Evolutionary conservation across 208 protist genomes (phyloP).

Genomic region (Strigomonas culicis): DNA sequence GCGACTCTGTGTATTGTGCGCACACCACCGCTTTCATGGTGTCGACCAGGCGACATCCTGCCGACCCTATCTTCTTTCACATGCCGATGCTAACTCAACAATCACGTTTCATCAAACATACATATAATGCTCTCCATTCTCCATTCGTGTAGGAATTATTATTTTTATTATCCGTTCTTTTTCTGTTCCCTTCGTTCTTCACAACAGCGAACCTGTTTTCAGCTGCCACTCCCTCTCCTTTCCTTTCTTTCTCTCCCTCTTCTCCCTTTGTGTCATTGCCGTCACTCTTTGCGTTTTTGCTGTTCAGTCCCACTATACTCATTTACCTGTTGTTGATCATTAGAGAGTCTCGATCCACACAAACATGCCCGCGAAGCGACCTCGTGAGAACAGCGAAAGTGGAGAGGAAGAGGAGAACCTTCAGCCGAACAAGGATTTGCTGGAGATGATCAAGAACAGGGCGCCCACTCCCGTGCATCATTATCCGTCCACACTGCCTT

Average conservation of each 20-base stretch:
- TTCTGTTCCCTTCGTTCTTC: conserved; percentile 10
- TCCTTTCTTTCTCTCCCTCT: too few relatives aligned
- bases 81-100: background rate
- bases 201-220: too few relatives aligned
- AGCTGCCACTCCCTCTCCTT: too few relatives aligned
- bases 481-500: conserved; percentile 71
- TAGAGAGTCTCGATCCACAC: too few relatives aligned
- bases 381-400: background rate
- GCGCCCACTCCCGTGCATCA: conserved; percentile 43
- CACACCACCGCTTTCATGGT: too few relatives aligned
- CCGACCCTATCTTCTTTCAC: too few relatives aligned
- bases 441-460: background rate
- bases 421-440: background rate
- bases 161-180: conserved; percentile 7
- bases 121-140: background rate
- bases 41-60: too few relatives aligned
- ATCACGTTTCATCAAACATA: background rate
- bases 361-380: background rate
- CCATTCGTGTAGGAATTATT: background rate
- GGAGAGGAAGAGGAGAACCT: background rate
- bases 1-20: too few relatives aligned
- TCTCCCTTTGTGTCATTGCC: background rate
- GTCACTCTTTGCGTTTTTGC: background rate
- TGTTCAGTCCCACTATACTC: too few relatives aligned
- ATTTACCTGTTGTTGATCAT: too few relatives aligned